phyloP scores from a whole-genome alignment of 1,139 yeast species.

The Hemisphaericaspora subhashii region DNA sequence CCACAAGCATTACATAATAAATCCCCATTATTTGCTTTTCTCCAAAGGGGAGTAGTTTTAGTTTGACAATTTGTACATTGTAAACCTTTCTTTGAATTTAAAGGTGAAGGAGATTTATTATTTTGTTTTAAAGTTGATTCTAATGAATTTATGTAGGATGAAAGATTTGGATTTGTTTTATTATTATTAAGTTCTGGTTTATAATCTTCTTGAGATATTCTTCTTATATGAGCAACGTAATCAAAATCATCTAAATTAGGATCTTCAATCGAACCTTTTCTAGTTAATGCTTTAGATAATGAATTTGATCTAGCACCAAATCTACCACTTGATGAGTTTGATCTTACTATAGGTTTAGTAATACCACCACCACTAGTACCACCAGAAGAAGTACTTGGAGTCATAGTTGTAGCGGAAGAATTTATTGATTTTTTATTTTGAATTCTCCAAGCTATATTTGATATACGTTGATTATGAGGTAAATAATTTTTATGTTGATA shows the following conservation, averaged over 20 bases:
- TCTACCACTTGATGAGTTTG: constrained; percentile 9
- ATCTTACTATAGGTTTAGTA: constrained; percentile 11
- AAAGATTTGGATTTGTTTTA: constrained; percentile 16
- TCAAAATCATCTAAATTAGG: constrained; percentile 45
- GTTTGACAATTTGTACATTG: constrained; percentile 50
- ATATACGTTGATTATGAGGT: constrained; percentile 45
- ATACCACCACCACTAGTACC: constrained; percentile 8
- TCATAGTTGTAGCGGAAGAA: not conserved
- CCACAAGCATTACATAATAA: constrained; percentile 52
- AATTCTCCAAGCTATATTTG: constrained; percentile 50
- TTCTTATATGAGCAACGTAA: constrained; percentile 48
- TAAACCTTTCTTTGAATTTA: constrained; percentile 23
- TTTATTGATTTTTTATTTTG: constrained; percentile 34
- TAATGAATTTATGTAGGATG: constrained; percentile 41
- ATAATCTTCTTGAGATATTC: constrained; percentile 44
- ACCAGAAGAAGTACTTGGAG: not conserved
- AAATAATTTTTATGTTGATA: constrained; percentile 43
- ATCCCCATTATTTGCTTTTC: constrained; percentile 46
- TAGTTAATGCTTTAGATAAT: constrained; percentile 4
- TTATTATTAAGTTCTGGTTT: constrained; percentile 3
- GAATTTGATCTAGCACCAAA: constrained; percentile 11
- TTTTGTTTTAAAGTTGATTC: constrained; percentile 34
- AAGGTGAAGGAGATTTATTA: constrained; percentile 1
- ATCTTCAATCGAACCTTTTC: constrained; percentile 15
- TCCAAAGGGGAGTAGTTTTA: constrained; percentile 48